Evolutionary conservation across 2,329 filamentous ascomycete species (phyloP).

Genomic region (Aureobasidium sp.): DNA sequence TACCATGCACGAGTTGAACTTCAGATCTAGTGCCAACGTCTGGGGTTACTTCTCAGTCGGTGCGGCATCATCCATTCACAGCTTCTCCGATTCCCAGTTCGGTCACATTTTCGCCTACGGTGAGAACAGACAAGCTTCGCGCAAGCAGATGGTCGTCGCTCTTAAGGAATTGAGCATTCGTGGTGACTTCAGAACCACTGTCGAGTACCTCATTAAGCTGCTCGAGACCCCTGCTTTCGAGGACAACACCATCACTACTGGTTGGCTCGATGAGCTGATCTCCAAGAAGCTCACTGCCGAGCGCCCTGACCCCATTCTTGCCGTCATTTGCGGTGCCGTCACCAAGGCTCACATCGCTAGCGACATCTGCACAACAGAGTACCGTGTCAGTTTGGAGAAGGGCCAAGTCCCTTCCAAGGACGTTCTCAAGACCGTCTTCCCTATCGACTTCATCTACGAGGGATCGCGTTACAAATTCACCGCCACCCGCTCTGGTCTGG

Average conservation of each 20-base stretch:
- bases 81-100: conserved; percentile 97
- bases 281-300: conserved; percentile 96
- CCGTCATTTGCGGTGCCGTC: conserved; percentile 90
- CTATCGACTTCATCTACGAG: conserved; percentile 98
- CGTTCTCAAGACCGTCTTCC: conserved; percentile 94
- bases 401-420: conserved; percentile 96
- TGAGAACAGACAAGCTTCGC: conserved; percentile 89
- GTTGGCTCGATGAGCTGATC: conserved; percentile 97
- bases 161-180: conserved; percentile 98
- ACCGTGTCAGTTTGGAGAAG: conserved; percentile 83
- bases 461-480: conserved; percentile 97
- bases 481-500: conserved; percentile 79
- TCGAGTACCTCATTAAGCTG: conserved; percentile 98
- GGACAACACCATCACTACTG: conserved; percentile 97
- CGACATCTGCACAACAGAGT: conserved; percentile 80
- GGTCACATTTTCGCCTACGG: conserved; percentile 99
- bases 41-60: conserved; percentile 99
- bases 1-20: conserved; percentile 98
- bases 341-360: conserved; percentile 94
- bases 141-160: conserved; percentile 99
- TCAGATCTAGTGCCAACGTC: conserved; percentile 95
- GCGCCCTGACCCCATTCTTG: conserved; percentile 84
- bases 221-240: conserved; percentile 97
- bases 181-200: conserved; percentile 96
- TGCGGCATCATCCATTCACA: conserved; percentile 94